Base-by-base conservation (phyloP, 2,329 filamentous ascomycete genomes). In the Arachnomyces sp. region DNA sequence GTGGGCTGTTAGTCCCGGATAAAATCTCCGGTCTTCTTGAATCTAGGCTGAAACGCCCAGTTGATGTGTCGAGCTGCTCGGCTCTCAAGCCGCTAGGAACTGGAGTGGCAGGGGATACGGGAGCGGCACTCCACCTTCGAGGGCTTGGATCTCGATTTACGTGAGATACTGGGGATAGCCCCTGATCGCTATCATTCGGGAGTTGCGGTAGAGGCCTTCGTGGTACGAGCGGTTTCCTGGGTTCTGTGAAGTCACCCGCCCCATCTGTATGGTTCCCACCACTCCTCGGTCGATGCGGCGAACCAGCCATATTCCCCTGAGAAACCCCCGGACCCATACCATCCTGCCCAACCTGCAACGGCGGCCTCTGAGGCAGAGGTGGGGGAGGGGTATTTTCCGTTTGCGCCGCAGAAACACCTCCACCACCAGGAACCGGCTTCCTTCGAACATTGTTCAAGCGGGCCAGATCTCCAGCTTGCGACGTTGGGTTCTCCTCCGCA, bases 391-490 rank as follows among this genome's bases (percentile, higher is more conserved):
- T 7, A 7, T 43, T 36, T 28, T 45, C 16, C 39, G 36, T 32
- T 20, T 42, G 11, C 40, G 34, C 28, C 36, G 36, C 14, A 36
- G 9, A 39, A 25, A 29, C 42, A 13, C 43, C 43, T 16, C 46
- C 49, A 7, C 48, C 45, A 3, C 51, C 46, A 3, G 47, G 47
- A 28, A 66, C 59, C 28, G 63, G 63, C 42, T 66, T 66, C 9
- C 63, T 58, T 29, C 57, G 56, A 13, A 64, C 56, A 35, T 60
- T 52, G 38, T 65, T 66, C 53, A 65, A 43, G 15, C 53, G 54
- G 12, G 50, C 52, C 15, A 63, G 50, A 18, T 35, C 33, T 18
- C 35, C 36, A 13, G 36, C 30, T 25, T 35, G 28, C 34, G 31
- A 31, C 18, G 28, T 36, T 15, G 18, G 30, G 15, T 36, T 43